Evolutionary conservation across 179 eudicot species (phyloP).

Genomic region (Amaranthus tricolor): DNA sequence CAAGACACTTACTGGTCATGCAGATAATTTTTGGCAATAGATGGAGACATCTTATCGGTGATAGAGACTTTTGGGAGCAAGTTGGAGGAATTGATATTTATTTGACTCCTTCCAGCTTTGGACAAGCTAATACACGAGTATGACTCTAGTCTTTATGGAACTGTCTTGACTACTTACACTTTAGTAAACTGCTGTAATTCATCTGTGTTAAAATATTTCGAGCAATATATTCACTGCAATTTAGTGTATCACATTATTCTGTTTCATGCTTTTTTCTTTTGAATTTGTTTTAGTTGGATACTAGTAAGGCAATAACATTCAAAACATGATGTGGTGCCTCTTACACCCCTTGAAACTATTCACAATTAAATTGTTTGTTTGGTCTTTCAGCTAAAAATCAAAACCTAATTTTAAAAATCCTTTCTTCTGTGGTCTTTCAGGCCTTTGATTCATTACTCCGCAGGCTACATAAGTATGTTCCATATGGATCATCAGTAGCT

Average conservation of each 20-base stretch:
- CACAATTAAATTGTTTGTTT: background rate
- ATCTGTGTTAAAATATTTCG: too few relatives aligned
- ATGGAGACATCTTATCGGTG: constrained; percentile 96
- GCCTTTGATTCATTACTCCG: constrained; percentile 91
- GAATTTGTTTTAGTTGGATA: background rate
- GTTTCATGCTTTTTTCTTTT: background rate
- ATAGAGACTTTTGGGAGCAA: constrained; percentile 96
- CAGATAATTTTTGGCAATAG: constrained; percentile 97
- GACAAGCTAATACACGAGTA: constrained; percentile 97
- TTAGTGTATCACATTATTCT: background rate
- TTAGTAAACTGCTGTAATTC: background rate
- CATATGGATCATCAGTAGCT: constrained; percentile 72
- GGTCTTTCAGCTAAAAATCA: background rate
- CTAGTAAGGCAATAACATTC: background rate
- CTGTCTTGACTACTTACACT: background rate
- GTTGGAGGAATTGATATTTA: constrained; percentile 93
- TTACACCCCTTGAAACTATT: background rate
- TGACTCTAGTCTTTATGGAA: background rate
- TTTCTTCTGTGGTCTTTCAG: constrained; percentile 34
- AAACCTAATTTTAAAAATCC: constrained; percentile 4
- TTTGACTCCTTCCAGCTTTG: constrained; percentile 91
- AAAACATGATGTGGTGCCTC: background rate
- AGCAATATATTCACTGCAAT: too few relatives aligned
- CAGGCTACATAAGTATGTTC: constrained; percentile 85
- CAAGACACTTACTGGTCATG: constrained; percentile 18